A percentile compares a stretch with the other conserved stretches of the same genome.
phyloP scores from a whole-genome alignment of 129 eudicot genomes.

The Tagetes erecta region DNA sequence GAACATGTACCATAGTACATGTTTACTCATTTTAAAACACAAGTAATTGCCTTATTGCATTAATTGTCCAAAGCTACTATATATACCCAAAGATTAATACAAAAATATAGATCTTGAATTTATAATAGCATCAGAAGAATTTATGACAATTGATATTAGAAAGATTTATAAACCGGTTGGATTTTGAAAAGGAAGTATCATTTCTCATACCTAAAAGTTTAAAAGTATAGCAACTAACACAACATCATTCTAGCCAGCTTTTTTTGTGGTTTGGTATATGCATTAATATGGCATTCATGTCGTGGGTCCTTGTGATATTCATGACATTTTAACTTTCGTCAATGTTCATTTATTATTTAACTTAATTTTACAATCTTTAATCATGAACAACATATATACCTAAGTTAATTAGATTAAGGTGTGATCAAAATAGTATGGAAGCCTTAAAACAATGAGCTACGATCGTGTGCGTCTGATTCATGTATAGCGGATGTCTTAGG shows the following conservation, averaged over 20 bases:
- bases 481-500: too few relatives aligned
- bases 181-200: neutral
- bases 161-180: neutral
- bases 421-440: neutral
- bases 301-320: slow-evolving; percentile 22
- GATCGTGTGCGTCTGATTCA: too few relatives aligned
- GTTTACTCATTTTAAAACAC: neutral
- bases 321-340: slow-evolving; percentile 10
- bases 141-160: neutral
- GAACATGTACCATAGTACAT: neutral
- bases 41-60: neutral
- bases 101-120: neutral
- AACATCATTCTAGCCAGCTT: slow-evolving; percentile 18
- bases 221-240: neutral
- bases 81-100: neutral
- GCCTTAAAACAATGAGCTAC: too few relatives aligned
- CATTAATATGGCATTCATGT: slow-evolving; percentile 33
- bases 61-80: neutral
- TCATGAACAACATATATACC: neutral
- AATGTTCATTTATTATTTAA: neutral
- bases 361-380: neutral
- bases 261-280: slow-evolving; percentile 24
- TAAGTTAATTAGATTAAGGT: neutral
- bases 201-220: slow-evolving; percentile 8
- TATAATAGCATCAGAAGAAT: neutral